phyloP scores from a whole-genome alignment of 805 yeast species.

The Barnettozyma botsteinii region DNA sequence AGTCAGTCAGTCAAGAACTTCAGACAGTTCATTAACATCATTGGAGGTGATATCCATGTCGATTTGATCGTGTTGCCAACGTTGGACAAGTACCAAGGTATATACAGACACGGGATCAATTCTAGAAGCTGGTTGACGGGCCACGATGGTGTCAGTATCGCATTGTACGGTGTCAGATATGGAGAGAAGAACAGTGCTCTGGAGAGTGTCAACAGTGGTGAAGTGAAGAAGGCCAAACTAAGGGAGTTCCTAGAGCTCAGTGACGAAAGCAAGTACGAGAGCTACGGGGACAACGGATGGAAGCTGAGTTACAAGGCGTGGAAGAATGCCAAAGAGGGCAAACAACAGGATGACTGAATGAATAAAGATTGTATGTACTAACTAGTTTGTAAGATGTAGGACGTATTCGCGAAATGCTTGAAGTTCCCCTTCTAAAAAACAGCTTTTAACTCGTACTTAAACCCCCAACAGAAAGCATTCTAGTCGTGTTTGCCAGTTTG shows the following conservation, averaged over 20 bases:
- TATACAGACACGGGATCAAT: conserved; percentile 60
- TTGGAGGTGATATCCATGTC: conserved; percentile 30
- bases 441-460: no score
- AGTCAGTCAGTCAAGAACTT: conserved; percentile 25
- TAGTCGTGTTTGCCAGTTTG: no score
- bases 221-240: conserved; percentile 21
- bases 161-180: conserved; percentile 41
- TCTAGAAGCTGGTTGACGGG: conserved; percentile 66
- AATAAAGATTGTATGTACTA: no score
- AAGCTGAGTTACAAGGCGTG: conserved; percentile 20
- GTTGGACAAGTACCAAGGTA: conserved; percentile 58
- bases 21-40: conserved; percentile 23
- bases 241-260: conserved; percentile 16
- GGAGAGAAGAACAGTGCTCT: conserved; percentile 26
- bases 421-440: no score
- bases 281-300: conserved; percentile 12
- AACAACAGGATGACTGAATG: conserved; percentile 6
- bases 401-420: no score
- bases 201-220: conserved; percentile 15
- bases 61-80: conserved; percentile 56
- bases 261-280: conserved; percentile 2
- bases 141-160: conserved; percentile 79
- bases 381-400: no score
- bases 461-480: no score
- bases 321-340: conserved; percentile 16